A percentile compares a stretch with the other conserved stretches of the same genome.
Conservation (phyloP, 352 stramenopile species). For the Pythium dissotocum region DNA sequence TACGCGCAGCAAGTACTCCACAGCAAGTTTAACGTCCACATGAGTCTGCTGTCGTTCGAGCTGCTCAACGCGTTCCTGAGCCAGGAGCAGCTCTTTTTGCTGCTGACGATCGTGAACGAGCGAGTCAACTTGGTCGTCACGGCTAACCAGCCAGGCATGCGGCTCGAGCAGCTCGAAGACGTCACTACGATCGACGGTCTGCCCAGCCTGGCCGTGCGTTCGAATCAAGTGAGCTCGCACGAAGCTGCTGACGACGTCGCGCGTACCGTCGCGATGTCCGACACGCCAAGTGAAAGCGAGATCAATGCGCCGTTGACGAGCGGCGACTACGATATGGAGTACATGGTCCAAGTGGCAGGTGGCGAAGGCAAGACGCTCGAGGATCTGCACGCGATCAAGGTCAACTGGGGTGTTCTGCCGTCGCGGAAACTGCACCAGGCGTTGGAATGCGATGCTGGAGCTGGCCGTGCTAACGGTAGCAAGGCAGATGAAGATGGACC, state of each 20-base stretch:
- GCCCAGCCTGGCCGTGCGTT: constrained; percentile 43
- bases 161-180: constrained; percentile 68
- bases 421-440: constrained; percentile 52
- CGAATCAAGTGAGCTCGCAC: constrained; percentile 37
- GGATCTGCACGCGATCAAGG: constrained; percentile 62
- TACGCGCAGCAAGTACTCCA: constrained; percentile 77
- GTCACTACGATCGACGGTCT: constrained; percentile 21
- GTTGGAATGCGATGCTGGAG: constrained; percentile 21
- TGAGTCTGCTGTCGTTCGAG: constrained; percentile 84
- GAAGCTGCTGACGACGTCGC: constrained; percentile 65
- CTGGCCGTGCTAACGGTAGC: constrained; percentile 31
- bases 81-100: constrained; percentile 72
- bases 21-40: constrained; percentile 82
- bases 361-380: constrained; percentile 50
- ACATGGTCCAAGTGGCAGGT: constrained; percentile 60
- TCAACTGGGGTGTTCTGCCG: constrained; percentile 74
- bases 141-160: constrained; percentile 68
- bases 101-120: constrained; percentile 79
- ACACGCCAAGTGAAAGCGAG: constrained; percentile 71
- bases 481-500: constrained; percentile 22
- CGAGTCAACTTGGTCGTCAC: constrained; percentile 75
- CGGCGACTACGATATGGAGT: constrained; percentile 69
- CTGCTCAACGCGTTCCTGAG: constrained; percentile 80
- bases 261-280: constrained; percentile 42
- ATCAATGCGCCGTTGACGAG: constrained; percentile 58